Conservation (phyloP, 2,329 filamentous ascomycete genomes). For the Orbilia blumenaviensis region DNA sequence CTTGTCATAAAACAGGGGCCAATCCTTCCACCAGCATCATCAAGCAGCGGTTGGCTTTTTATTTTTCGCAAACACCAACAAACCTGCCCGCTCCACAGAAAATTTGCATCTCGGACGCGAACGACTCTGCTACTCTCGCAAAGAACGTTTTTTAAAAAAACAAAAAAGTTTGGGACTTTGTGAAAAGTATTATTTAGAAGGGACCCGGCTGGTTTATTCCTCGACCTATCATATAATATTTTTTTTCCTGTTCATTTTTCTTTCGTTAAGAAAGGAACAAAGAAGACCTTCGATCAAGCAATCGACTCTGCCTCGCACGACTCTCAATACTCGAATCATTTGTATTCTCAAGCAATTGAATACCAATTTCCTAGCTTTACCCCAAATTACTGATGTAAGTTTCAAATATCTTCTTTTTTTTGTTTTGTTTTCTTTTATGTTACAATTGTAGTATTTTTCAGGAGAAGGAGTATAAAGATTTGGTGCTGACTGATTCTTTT, state of each 20-base stretch:
- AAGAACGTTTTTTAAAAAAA: slow-evolving; percentile 12
- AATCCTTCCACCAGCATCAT: slow-evolving; percentile 50
- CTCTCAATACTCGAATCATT: background rate
- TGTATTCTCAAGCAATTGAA: slow-evolving; percentile 9
- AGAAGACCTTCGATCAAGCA: background rate
- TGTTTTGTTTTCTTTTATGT: no score
- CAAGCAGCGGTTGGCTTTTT: slow-evolving; percentile 52
- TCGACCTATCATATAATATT: slow-evolving; percentile 9
- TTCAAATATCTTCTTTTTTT: background rate
- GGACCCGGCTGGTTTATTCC: background rate
- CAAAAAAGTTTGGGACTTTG: slow-evolving; percentile 4
- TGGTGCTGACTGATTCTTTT: background rate
- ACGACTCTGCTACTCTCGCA: slow-evolving; percentile 2
- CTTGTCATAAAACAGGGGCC: slow-evolving; percentile 50
- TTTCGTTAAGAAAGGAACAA: background rate
- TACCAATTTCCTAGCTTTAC: slow-evolving; percentile 1
- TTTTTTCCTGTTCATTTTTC: background rate
- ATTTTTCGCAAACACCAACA: slow-evolving; percentile 48
- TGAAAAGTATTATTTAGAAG: background rate
- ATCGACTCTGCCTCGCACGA: background rate
- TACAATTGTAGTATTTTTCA: no score
- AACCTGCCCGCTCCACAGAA: slow-evolving; percentile 17
- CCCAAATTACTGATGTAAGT: slow-evolving; percentile 38
- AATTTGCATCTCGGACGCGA: slow-evolving; percentile 20
- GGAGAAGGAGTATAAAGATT: background rate